A percentile compares a stretch with the other conserved stretches of the same genome.
Conservation (phyloP, 371 early-diverging fungal species). For the Mucor mucedo region DNA sequence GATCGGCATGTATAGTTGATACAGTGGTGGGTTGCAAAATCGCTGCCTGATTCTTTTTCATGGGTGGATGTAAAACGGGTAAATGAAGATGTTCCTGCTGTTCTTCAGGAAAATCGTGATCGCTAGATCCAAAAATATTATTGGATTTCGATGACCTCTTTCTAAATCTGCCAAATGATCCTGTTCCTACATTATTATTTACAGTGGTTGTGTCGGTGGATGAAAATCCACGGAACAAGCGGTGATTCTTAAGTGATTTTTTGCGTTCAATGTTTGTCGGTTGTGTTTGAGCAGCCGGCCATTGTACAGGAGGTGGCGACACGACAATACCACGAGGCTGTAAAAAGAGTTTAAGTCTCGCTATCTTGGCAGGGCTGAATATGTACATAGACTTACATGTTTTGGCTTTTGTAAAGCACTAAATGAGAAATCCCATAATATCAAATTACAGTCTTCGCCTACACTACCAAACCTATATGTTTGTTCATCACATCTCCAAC, state of each 20-base stretch:
- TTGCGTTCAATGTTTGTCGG: conserved; percentile 23
- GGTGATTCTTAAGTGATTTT: conserved; percentile 24
- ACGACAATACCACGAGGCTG: conserved; percentile 13
- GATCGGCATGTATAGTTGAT: conserved; percentile 74
- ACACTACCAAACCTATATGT: conserved; percentile 91
- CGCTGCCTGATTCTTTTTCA: conserved; percentile 78
- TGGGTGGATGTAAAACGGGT: conserved; percentile 60
- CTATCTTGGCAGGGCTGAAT: too few species aligned
- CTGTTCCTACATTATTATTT: not conserved
- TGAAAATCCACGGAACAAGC: conserved; percentile 27
- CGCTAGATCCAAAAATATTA: conserved; percentile 1
- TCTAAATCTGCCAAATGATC: conserved; percentile 21
- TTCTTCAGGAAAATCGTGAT: conserved; percentile 10
- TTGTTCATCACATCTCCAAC: conserved; percentile 81
- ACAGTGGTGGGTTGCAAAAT: conserved; percentile 80
- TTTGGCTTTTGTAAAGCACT: conserved; percentile 79
- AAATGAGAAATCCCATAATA: conserved; percentile 94
- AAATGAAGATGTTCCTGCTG: conserved; percentile 20
- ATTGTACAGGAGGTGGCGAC: conserved; percentile 7
- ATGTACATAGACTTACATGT: conserved; percentile 46
- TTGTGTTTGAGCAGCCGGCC: not conserved
- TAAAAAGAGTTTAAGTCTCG: not conserved
- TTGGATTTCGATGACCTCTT: conserved; percentile 17
- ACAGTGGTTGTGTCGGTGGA: conserved; percentile 12
- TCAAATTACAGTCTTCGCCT: conserved; percentile 89